These are phyloP conservation scores for Aschersonia sp. DNA, from an alignment of 2,329 filamentous ascomycete genomes.

Conservation along the genomic window DNA sequence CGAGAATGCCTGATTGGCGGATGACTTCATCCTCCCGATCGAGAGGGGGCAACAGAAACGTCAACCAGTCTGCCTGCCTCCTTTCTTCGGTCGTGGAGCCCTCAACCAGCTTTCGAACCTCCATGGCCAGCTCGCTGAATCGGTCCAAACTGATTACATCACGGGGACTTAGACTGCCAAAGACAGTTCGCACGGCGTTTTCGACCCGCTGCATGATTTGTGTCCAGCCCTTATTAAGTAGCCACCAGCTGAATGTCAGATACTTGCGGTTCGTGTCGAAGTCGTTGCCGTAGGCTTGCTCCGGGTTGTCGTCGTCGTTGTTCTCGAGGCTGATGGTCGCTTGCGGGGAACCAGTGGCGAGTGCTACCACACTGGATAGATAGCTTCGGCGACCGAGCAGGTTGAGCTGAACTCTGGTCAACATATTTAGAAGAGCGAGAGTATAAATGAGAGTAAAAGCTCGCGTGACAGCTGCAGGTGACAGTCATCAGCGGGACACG, in stretches of 20 bases:
- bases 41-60: conserved; percentile 65
- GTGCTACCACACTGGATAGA: conserved; percentile 83
- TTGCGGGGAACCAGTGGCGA: conserved; percentile 62
- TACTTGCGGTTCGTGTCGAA: conserved; percentile 95
- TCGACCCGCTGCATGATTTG: conserved; percentile 71
- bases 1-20: conserved; percentile 66
- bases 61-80: conserved; percentile 53
- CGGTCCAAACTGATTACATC: conserved; percentile 74
- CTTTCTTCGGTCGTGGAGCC: conserved; percentile 33
- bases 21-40: conserved; percentile 75
- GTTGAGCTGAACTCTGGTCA: conserved; percentile 93
- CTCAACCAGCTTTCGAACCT: conserved; percentile 77
- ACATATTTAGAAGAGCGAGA: conserved; percentile 72
- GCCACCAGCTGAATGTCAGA: conserved; percentile 95
- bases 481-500: not conserved
- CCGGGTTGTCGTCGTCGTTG: conserved; percentile 74
- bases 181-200: conserved; percentile 75
- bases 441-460: conserved; percentile 89
- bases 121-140: conserved; percentile 66
- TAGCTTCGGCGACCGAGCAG: conserved; percentile 91
- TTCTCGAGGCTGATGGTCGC: conserved; percentile 83
- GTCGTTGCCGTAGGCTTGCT: conserved; percentile 77
- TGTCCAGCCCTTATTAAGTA: conserved; percentile 81
- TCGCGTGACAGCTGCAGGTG: conserved; percentile 56
- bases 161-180: conserved; percentile 75